phyloP scores from a whole-genome alignment of 2,329 filamentous ascomycete genomes.

The Ceratocystis cubensis region DNA sequence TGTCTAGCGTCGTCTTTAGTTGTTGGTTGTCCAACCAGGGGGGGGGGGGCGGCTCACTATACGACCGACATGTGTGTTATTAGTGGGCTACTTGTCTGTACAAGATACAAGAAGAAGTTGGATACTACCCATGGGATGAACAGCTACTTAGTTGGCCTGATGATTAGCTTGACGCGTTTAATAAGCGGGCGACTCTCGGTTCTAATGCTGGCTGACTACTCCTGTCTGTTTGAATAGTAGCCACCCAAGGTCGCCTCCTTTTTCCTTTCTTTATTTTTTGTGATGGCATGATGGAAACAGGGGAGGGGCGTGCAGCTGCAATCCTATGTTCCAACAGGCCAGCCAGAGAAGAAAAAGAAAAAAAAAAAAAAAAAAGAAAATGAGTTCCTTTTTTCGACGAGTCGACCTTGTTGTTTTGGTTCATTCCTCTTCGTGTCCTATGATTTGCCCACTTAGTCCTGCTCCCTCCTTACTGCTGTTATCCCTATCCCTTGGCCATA shows the following conservation, averaged over 20 bases:
- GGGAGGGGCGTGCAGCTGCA: background rate
- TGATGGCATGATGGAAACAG: background rate
- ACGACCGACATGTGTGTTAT: background rate
- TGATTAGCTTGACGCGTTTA: background rate
- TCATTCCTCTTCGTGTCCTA: background rate
- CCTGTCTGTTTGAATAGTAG: no score
- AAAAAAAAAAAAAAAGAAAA: background rate
- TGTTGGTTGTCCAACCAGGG: constrained; percentile 4
- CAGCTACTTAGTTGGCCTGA: background rate
- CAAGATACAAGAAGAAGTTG: background rate
- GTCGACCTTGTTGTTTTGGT: background rate
- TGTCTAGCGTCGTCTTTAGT: constrained; percentile 6
- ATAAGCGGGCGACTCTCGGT: background rate
- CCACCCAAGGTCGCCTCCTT: background rate
- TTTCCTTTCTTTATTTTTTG: background rate
- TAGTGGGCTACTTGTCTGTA: background rate
- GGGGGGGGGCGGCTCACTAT: background rate
- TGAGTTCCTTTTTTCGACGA: background rate
- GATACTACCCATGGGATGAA: background rate
- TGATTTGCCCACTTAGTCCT: background rate
- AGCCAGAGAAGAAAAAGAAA: background rate
- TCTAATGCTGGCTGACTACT: no score
- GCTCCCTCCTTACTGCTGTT: background rate
- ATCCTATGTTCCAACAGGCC: background rate
- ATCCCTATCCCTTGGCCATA: background rate